Evolutionary conservation across 208 protist genomes (phyloP).

Genomic region (Leishmania mexicana): DNA sequence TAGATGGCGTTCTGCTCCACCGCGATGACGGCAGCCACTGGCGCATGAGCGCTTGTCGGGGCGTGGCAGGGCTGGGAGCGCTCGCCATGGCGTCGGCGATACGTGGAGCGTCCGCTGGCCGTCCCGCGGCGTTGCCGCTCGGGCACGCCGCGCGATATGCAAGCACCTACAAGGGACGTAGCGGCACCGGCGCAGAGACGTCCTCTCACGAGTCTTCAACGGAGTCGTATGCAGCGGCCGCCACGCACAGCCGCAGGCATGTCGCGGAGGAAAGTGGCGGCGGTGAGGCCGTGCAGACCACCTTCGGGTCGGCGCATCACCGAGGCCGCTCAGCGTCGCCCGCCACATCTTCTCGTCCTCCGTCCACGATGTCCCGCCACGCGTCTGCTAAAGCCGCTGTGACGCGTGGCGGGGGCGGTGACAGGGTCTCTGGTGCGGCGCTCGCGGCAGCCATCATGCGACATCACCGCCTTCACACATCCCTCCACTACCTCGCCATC

Average conservation of each 20-base stretch:
- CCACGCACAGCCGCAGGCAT: neutral
- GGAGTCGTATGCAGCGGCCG: too few species aligned
- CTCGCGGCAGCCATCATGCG: constrained; percentile 24
- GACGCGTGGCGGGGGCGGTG: neutral
- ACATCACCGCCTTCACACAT: constrained; percentile 12
- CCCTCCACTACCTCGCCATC: constrained; percentile 10
- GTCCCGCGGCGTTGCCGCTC: neutral
- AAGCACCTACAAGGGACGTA: neutral
- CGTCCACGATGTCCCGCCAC: neutral
- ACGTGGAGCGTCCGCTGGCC: neutral
- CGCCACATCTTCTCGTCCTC: neutral
- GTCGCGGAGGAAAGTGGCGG: neutral
- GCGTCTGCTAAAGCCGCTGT: neutral
- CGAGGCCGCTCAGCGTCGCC: neutral
- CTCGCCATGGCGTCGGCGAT: neutral
- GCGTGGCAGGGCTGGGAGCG: neutral
- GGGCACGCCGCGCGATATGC: neutral
- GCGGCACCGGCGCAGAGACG: neutral
- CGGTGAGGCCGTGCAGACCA: constrained; percentile 7
- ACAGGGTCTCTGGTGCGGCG: constrained; percentile 6
- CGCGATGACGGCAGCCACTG: neutral
- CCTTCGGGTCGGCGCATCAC: constrained; percentile 1
- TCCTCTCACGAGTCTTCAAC: neutral
- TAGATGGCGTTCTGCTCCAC: neutral
- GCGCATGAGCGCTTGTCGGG: neutral